Percentiles rank a stretch among this genome's conserved stretches.
phyloP scores from a whole-genome alignment of 2,329 filamentous ascomycete genomes.

The Fusarium incarnatum region DNA sequence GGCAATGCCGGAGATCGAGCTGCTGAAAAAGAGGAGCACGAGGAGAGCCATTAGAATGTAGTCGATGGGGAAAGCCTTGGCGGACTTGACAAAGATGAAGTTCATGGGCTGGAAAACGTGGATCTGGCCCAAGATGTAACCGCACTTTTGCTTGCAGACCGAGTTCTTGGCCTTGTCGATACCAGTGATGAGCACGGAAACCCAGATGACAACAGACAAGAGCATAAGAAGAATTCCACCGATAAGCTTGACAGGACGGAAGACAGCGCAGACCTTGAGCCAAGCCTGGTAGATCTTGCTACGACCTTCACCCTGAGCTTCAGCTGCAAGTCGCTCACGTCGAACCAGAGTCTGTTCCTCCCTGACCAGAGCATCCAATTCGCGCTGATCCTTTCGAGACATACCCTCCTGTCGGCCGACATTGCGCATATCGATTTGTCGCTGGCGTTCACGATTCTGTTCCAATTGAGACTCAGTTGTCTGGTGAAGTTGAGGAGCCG shows the following conservation, averaged over 20 bases:
- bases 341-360: slow-evolving; percentile 94
- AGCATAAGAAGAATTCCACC: slow-evolving; percentile 83
- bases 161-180: slow-evolving; percentile 98
- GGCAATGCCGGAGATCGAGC: slow-evolving; percentile 87
- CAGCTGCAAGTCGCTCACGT: slow-evolving; percentile 86
- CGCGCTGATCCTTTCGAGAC: slow-evolving; percentile 85
- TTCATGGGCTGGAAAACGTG: slow-evolving; percentile 97
- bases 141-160: slow-evolving; percentile 88
- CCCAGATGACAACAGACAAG: slow-evolving; percentile 80
- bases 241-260: slow-evolving; percentile 89
- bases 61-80: slow-evolving; percentile 89
- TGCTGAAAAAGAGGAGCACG: slow-evolving; percentile 87
- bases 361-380: slow-evolving; percentile 85
- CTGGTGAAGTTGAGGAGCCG: slow-evolving; percentile 80
- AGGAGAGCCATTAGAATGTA: slow-evolving; percentile 90
- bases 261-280: slow-evolving; percentile 83
- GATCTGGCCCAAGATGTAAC: slow-evolving; percentile 87
- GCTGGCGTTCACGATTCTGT: slow-evolving; percentile 89
- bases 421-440: slow-evolving; percentile 89
- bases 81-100: slow-evolving; percentile 80
- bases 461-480: slow-evolving; percentile 84
- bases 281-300: slow-evolving; percentile 79
- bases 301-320: slow-evolving; percentile 81
- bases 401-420: slow-evolving; percentile 79
- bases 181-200: slow-evolving; percentile 93